Evolutionary conservation across 2,329 filamentous ascomycete genomes (phyloP).

Genomic region (Leptographium procerum): DNA sequence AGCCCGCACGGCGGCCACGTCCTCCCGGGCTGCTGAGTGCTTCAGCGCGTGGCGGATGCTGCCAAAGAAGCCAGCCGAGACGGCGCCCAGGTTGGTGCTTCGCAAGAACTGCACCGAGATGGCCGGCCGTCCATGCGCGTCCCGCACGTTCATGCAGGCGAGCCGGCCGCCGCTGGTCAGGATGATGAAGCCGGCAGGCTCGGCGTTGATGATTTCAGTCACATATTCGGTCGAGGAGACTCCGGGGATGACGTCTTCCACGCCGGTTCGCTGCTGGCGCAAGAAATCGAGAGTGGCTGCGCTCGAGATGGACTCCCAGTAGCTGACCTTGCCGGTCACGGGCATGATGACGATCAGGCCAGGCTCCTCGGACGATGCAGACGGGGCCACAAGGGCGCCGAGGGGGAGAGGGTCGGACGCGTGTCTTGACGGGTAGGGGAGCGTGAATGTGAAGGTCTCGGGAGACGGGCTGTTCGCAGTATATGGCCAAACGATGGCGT

Average conservation of each 20-base stretch:
- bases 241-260: conserved; percentile 63
- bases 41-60: conserved; percentile 69
- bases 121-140: conserved; percentile 73
- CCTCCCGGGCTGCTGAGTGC: conserved; percentile 57
- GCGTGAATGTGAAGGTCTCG: conserved; percentile 68
- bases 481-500: conserved; percentile 89
- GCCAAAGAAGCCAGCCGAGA: conserved; percentile 60
- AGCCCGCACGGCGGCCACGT: conserved; percentile 69
- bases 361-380: conserved; percentile 66
- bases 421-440: conserved; percentile 61
- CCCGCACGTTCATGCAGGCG: conserved; percentile 75
- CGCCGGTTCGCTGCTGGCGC: conserved; percentile 67
- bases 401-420: conserved; percentile 64
- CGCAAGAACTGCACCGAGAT: conserved; percentile 70
- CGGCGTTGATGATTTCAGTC: conserved; percentile 67
- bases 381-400: conserved; percentile 70
- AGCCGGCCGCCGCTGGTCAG: conserved; percentile 76
- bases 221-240: conserved; percentile 71
- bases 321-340: conserved; percentile 71
- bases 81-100: conserved; percentile 43
- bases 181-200: conserved; percentile 75
- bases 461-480: conserved; percentile 54
- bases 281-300: conserved; percentile 76
- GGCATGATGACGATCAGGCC: conserved; percentile 82
- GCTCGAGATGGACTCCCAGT: conserved; percentile 91